Percentiles rank a stretch among this genome's conserved stretches.
phyloP scores from a whole-genome alignment of 2,329 filamentous ascomycete species.

The Fulvia fulva region DNA sequence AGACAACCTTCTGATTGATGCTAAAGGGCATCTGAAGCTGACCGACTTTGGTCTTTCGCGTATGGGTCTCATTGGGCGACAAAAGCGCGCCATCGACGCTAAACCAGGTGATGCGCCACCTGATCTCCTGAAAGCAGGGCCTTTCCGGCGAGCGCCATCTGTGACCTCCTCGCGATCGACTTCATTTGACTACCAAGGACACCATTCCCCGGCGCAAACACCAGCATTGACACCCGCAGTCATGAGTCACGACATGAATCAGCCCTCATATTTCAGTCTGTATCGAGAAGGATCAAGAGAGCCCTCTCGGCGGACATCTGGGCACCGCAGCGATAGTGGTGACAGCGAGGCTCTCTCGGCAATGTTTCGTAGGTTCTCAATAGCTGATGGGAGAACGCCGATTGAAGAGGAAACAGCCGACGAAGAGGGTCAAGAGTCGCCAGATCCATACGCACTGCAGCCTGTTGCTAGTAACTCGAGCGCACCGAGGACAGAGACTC shows the following conservation, averaged over 20 bases:
- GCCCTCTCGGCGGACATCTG: conserved; percentile 67
- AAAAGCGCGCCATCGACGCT: conserved; percentile 84
- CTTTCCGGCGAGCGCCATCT: conserved; percentile 81
- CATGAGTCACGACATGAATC: conserved; percentile 59
- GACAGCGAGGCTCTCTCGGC: conserved; percentile 78
- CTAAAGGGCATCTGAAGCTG: conserved; percentile 91
- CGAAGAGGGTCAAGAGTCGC: conserved; percentile 61
- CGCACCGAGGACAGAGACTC: conserved; percentile 41
- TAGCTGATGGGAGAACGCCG: conserved; percentile 55
- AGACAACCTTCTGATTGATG: conserved; percentile 94
- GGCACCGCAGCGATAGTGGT: conserved; percentile 85
- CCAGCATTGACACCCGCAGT: conserved; percentile 82
- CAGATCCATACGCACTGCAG: conserved; percentile 68
- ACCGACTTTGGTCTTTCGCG: conserved; percentile 96
- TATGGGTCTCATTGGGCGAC: conserved; percentile 93
- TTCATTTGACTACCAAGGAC: conserved; percentile 80
- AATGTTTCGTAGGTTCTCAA: conserved; percentile 71
- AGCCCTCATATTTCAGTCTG: conserved; percentile 91
- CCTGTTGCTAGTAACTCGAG: conserved; percentile 51
- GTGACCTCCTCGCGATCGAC: conserved; percentile 87
- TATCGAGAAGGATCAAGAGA: conserved; percentile 54
- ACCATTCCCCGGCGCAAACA: conserved; percentile 74
- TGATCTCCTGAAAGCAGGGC: conserved; percentile 86
- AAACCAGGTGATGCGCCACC: conserved; percentile 77
- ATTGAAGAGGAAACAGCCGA: conserved; percentile 73